A percentile compares a stretch with the other conserved stretches of the same genome.
phyloP scores from a whole-genome alignment of 495 filamentous ascomycete genomes.

The Penicillium argentinense region DNA sequence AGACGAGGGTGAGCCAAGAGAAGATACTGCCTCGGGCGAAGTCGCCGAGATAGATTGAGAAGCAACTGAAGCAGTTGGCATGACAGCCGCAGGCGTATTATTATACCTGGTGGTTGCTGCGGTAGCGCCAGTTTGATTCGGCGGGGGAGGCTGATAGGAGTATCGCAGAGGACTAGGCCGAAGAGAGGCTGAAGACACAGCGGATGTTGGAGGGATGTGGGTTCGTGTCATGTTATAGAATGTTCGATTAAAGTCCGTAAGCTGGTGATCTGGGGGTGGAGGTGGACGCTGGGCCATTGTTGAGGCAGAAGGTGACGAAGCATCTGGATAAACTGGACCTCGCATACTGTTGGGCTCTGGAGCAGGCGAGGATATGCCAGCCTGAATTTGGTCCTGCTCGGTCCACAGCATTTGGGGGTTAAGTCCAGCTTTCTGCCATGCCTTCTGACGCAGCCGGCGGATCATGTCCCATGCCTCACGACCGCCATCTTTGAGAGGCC shows the following conservation, averaged over 20 bases:
- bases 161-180: slow-evolving; percentile 31
- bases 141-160: slow-evolving; percentile 22
- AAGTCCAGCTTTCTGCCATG: slow-evolving; percentile 50
- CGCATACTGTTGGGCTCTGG: slow-evolving; percentile 18
- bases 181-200: slow-evolving; percentile 13
- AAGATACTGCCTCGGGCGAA: slow-evolving; percentile 15
- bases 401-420: slow-evolving; percentile 49
- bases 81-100: slow-evolving; percentile 11
- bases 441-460: slow-evolving; percentile 49
- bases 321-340: slow-evolving; percentile 14
- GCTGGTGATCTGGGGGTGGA: slow-evolving; percentile 12
- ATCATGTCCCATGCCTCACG: slow-evolving; percentile 58
- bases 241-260: slow-evolving; percentile 35
- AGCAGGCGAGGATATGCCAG: slow-evolving; percentile 28
- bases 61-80: not conserved
- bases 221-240: slow-evolving; percentile 44
- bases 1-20: slow-evolving; percentile 9
- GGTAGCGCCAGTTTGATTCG: slow-evolving; percentile 7
- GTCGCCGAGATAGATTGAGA: slow-evolving; percentile 1
- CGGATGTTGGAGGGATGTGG: slow-evolving; percentile 27
- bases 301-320: slow-evolving; percentile 8
- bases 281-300: not conserved
- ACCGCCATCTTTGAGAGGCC: slow-evolving; percentile 52
- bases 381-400: slow-evolving; percentile 46
- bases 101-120: slow-evolving; percentile 15